These are phyloP conservation scores for Choiromyces venosus DNA, from an alignment of 495 filamentous ascomycete species.

Conservation along the genomic window DNA sequence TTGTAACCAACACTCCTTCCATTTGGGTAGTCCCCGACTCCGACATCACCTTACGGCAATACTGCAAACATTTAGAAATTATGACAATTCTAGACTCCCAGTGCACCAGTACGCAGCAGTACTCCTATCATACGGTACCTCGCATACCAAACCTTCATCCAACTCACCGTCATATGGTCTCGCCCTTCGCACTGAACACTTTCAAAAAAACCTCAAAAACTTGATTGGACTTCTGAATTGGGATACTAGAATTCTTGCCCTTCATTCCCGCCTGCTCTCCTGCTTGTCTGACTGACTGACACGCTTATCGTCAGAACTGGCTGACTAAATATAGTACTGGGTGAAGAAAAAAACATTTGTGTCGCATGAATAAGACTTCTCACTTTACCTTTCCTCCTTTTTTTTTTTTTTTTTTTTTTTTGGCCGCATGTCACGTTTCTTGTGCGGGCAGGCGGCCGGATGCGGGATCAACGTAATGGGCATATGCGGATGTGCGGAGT, in stretches of 20 bases:
- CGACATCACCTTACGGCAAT: background rate
- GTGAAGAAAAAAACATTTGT: background rate
- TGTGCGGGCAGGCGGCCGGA: background rate
- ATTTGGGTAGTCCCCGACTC: background rate
- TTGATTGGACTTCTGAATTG: background rate
- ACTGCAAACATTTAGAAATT: background rate
- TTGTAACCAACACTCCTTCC: background rate
- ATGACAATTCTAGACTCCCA: background rate
- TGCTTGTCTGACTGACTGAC: background rate
- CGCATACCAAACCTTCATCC: background rate
- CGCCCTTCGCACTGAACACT: background rate
- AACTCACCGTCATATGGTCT: background rate
- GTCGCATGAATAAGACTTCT: background rate
- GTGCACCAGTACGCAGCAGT: background rate
- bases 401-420: background rate
- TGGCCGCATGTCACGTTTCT: background rate
- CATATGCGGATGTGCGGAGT: background rate
- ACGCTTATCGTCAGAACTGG: background rate
- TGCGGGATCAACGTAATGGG: background rate
- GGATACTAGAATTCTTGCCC: background rate
- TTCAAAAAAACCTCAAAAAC: background rate
- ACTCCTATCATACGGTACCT: background rate
- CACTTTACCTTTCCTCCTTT: background rate
- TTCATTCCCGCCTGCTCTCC: background rate
- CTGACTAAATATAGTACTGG: background rate